Evolutionary conservation across 2,329 filamentous ascomycete genomes (phyloP).

Genomic region (Alternaria sp.): DNA sequence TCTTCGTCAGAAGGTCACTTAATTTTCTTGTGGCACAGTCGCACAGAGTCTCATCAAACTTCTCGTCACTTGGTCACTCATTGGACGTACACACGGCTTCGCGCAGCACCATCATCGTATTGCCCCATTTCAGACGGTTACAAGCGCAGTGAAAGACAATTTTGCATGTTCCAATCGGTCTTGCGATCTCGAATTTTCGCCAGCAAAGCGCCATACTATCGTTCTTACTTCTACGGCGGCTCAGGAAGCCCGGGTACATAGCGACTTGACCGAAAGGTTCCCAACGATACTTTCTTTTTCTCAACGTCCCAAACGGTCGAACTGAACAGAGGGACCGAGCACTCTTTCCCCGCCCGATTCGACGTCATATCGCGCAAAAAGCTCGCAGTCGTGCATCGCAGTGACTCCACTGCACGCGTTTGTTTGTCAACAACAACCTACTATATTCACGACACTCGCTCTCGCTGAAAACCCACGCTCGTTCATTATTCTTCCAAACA

Average conservation of each 20-base stretch:
- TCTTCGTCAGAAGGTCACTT: neutral
- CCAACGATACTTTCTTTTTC: neutral
- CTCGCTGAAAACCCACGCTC: neutral
- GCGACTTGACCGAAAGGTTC: neutral
- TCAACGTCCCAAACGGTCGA: neutral
- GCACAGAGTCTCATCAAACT: constrained; percentile 8
- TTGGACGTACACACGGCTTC: constrained; percentile 7
- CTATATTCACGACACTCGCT: neutral
- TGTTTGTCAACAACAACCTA: constrained; percentile 16
- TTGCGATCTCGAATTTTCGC: neutral
- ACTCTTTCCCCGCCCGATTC: neutral
- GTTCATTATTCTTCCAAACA: neutral
- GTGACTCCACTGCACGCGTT: neutral
- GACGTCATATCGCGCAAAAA: neutral
- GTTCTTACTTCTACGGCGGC: neutral
- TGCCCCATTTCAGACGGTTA: constrained; percentile 12
- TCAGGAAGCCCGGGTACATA: neutral
- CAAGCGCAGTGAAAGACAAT: constrained; percentile 1
- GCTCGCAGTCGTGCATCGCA: neutral
- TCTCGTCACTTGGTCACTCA: neutral
- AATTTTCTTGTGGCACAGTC: neutral
- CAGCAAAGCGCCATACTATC: neutral
- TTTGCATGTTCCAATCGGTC: neutral
- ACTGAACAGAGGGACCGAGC: neutral
- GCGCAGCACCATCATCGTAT: constrained; percentile 7